phyloP scores from a whole-genome alignment of 2,329 filamentous ascomycete species.

The Alternaria triticina region DNA sequence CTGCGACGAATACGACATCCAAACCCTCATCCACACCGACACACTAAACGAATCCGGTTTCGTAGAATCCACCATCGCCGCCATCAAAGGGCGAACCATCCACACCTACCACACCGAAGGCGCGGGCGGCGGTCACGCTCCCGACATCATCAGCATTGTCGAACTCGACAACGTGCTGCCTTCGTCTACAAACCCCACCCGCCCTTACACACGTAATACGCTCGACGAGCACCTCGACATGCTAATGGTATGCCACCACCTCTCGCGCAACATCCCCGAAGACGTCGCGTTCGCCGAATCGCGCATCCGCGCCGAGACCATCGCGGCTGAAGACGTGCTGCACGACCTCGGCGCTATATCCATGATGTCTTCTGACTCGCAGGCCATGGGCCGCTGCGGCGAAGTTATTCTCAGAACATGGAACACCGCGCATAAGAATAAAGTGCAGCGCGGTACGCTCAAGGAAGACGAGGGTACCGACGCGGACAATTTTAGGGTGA shows the following conservation, averaged over 20 bases:
- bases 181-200: conserved; percentile 88
- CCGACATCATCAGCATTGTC: conserved; percentile 93
- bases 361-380: conserved; percentile 96
- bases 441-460: conserved; percentile 77
- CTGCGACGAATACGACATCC: conserved; percentile 90
- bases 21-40: conserved; percentile 94
- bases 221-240: conserved; percentile 97
- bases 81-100: conserved; percentile 85
- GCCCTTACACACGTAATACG: conserved; percentile 89
- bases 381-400: conserved; percentile 95
- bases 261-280: conserved; percentile 91
- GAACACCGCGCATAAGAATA: conserved; percentile 98
- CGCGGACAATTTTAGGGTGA: conserved; percentile 90
- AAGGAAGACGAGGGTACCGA: conserved; percentile 78
- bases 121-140: conserved; percentile 91
- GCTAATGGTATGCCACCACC: conserved; percentile 97
- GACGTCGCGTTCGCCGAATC: conserved; percentile 95
- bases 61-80: conserved; percentile 86
- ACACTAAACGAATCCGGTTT: conserved; percentile 98
- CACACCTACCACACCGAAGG: conserved; percentile 98
- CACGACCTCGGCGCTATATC: conserved; percentile 94
- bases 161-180: conserved; percentile 88
- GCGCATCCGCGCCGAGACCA: conserved; percentile 93
- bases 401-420: conserved; percentile 93
- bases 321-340: conserved; percentile 93